A percentile compares a stretch with the other conserved stretches of the same genome.
These are phyloP conservation scores for Yarrowia galli DNA, from an alignment of 1,139 yeast genomes.

Conservation along the genomic window DNA sequence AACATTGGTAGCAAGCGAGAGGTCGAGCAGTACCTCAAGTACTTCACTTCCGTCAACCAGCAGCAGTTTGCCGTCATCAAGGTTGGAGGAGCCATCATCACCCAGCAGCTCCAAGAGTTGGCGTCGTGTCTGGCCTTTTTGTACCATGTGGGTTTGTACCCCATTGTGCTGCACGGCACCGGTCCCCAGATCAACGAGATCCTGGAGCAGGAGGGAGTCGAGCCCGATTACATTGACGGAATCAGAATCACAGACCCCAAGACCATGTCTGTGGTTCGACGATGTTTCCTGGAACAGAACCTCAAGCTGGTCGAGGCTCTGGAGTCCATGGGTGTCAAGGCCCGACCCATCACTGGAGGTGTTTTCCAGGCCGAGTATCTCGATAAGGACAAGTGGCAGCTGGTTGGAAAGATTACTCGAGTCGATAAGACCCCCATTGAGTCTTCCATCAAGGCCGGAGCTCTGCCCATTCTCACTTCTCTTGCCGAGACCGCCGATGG, in stretches of 20 bases:
- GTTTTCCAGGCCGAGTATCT: conserved; percentile 93
- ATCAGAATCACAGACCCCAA: conserved; percentile 93
- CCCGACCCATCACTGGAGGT: conserved; percentile 98
- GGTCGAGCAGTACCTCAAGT: conserved; percentile 95
- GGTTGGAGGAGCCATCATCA: conserved; percentile 98
- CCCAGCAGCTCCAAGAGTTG: conserved; percentile 88
- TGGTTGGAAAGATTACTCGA: conserved; percentile 87
- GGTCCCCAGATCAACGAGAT: conserved; percentile 98
- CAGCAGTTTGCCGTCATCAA: conserved; percentile 98
- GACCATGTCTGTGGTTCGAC: conserved; percentile 95
- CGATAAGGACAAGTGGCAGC: conserved; percentile 86
- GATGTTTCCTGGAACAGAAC: conserved; percentile 94
- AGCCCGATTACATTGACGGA: conserved; percentile 95
- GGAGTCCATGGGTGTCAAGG: conserved; percentile 95
- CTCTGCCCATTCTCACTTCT: conserved; percentile 93
- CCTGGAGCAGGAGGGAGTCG: conserved; percentile 92
- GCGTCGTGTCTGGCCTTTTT: conserved; percentile 95
- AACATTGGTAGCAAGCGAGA: conserved; percentile 97
- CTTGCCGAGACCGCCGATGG: conserved; percentile 96
- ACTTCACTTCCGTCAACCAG: conserved; percentile 83
- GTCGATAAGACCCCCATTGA: conserved; percentile 93
- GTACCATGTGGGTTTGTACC: conserved; percentile 96
- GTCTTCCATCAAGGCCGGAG: conserved; percentile 95
- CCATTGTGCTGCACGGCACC: conserved; percentile 96
- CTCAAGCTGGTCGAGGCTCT: conserved; percentile 92